A percentile compares a stretch with the other conserved stretches of the same genome.
Conservation (phyloP, 345 rosid species). For the sweet orange (Citrus sinensis) region DVS_A1.0 CM039169.1:33705001-33705500, state of each 20-base stretch:
- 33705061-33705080: slow-evolving; percentile 10
- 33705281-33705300: neutral
- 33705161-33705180: neutral
- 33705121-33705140: neutral
- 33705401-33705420: too few relatives aligned
- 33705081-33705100: neutral
- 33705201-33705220: neutral
- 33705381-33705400: too few relatives aligned
- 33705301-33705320: neutral
- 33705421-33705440: too few relatives aligned
- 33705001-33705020: slow-evolving; percentile 10
- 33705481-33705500: neutral
- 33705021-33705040: slow-evolving; percentile 8
- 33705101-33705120: neutral
- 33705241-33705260: neutral
- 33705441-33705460: neutral
- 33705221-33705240: neutral
- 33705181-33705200: neutral
- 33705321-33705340: neutral
- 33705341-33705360: neutral
- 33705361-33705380: too few relatives aligned
- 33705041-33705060: slow-evolving; percentile 7
- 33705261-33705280: neutral
- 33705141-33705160: neutral
- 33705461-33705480: neutral